Conservation (phyloP, 495 filamentous ascomycete genomes). For the Aspergillus funiculosus region DNA sequence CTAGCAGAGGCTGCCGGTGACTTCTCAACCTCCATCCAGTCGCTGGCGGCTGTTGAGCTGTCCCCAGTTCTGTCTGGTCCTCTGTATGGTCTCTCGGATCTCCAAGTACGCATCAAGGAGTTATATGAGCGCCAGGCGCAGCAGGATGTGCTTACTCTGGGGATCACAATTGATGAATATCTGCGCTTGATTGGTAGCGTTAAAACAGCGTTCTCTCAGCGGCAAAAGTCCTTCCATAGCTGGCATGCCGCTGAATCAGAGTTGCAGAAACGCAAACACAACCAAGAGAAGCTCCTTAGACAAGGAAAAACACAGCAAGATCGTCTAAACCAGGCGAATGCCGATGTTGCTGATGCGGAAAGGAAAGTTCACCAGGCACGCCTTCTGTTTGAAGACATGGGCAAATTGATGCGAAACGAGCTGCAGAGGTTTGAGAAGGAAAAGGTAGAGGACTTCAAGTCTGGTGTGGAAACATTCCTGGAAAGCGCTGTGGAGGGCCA, state of each 20-base stretch:
- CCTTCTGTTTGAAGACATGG: conserved; percentile 96
- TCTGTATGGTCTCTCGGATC: conserved; percentile 81
- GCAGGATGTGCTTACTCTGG: conserved; percentile 92
- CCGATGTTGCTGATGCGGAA: conserved; percentile 90
- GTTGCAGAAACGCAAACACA: conserved; percentile 74
- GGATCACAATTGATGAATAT: conserved; percentile 97
- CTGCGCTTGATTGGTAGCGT: conserved; percentile 90
- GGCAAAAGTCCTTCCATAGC: conserved; percentile 89
- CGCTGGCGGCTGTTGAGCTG: conserved; percentile 81
- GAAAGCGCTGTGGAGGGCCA: conserved; percentile 96
- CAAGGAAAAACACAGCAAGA: conserved; percentile 96
- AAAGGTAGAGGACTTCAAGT: conserved; percentile 99
- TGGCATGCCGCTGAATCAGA: conserved; percentile 90
- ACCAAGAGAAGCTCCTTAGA: conserved; percentile 84
- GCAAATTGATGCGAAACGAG: conserved; percentile 81
- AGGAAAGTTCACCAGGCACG: conserved; percentile 86
- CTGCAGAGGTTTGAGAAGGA: conserved; percentile 92
- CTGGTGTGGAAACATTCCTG: conserved; percentile 92
- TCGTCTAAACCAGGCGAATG: conserved; percentile 80
- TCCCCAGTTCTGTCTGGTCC: conserved; percentile 83
- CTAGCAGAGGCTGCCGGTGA: conserved; percentile 90
- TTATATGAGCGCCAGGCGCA: conserved; percentile 95
- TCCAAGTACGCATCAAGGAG: conserved; percentile 89
- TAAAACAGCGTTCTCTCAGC: conserved; percentile 84
- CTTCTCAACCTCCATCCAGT: conserved; percentile 85